Evolutionary conservation across 1,139 yeast species (phyloP).

Genomic region (Barnettozyma hawaiiensis): DNA sequence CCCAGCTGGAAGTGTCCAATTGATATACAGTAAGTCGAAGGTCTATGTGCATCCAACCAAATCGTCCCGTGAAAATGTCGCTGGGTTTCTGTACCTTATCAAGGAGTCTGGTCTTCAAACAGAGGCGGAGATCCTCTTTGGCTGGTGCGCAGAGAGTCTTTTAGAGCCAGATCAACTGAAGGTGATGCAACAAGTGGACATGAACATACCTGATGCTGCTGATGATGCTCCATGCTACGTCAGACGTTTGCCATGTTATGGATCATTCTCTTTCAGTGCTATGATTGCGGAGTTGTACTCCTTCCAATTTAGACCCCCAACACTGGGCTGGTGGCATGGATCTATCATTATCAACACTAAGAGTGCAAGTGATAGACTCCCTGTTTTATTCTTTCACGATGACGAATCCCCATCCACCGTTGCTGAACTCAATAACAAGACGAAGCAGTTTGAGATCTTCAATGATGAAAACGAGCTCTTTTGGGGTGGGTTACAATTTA

Average conservation of each 20-base stretch:
- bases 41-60: conserved; percentile 80
- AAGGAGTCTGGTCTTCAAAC: conserved; percentile 34
- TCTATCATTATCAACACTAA: conserved; percentile 68
- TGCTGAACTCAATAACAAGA: conserved; percentile 50
- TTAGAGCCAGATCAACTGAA: conserved; percentile 45
- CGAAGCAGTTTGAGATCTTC: conserved; percentile 71
- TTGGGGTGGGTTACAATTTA: conserved; percentile 90
- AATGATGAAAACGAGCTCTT: conserved; percentile 50
- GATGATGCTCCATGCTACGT: conserved; percentile 35
- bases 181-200: conserved; percentile 48
- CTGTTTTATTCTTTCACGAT: conserved; percentile 89
- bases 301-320: conserved; percentile 77
- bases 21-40: conserved; percentile 44
- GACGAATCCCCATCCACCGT: conserved; percentile 74
- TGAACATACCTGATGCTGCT: conserved; percentile 26
- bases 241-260: conserved; percentile 44
- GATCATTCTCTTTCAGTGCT: conserved; percentile 62
- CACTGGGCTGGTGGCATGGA: conserved; percentile 90
- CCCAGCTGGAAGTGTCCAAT: conserved; percentile 16
- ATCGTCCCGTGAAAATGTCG: conserved; percentile 65
- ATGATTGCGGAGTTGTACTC: conserved; percentile 63
- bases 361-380: conserved; percentile 52
- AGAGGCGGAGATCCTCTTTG: conserved; percentile 54
- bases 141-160: conserved; percentile 69
- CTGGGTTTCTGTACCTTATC: conserved; percentile 68